These are phyloP conservation scores for Coemansia sp. DNA, from an alignment of 192 early-diverging fungal genomes.

Conservation along the genomic window DNA sequence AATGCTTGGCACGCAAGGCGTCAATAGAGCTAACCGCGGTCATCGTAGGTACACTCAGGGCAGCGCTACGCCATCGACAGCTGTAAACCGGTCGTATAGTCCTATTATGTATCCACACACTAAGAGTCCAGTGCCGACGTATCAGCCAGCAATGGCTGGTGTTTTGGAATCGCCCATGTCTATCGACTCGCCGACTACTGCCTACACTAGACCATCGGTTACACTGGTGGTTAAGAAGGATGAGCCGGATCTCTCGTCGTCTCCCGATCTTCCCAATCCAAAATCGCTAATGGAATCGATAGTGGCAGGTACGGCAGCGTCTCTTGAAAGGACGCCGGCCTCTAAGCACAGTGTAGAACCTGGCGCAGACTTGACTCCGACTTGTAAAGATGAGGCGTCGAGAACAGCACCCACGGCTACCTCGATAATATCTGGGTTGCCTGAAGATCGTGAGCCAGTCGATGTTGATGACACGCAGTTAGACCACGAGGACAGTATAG, in stretches of 20 bases:
- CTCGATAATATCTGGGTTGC: neutral
- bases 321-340: neutral
- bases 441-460: neutral
- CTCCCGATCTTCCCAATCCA: neutral
- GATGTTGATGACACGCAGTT: neutral
- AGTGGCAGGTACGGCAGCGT: neutral
- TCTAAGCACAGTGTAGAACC: neutral
- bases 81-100: neutral
- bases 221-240: neutral
- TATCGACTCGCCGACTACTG: conserved; percentile 1
- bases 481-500: neutral
- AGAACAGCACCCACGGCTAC: neutral
- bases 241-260: neutral
- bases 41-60: conserved; percentile 7
- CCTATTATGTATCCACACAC: conserved; percentile 2
- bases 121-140: neutral
- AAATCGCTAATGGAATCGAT: neutral
- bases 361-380: neutral
- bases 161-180: conserved; percentile 17
- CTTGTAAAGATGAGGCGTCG: neutral
- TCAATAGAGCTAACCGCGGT: neutral
- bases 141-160: neutral
- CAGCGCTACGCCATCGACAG: neutral
- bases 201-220: neutral
- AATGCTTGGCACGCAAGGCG: conserved; percentile 4